Conservation (phyloP, 1,284 basidiomycete species). For the Cutaneotrichosporon sp. region DNA sequence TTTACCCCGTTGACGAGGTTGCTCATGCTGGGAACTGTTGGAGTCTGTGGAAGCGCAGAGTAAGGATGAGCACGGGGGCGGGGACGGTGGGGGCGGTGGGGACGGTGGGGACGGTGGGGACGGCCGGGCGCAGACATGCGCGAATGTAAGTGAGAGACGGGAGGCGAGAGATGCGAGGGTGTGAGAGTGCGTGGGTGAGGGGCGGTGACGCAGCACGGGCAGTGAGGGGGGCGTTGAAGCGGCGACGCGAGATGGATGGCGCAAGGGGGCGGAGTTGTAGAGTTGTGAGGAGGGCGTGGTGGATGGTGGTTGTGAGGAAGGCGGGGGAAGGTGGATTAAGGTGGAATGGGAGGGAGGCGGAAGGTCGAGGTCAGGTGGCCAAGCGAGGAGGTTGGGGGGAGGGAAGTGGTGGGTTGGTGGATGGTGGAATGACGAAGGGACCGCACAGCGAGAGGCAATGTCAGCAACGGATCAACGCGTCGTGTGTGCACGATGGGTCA, state of each 20-base stretch:
- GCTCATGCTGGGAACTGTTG: constrained; percentile 16
- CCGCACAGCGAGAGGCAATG: background rate
- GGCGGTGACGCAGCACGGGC: background rate
- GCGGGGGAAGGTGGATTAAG: background rate
- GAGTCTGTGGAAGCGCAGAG: background rate
- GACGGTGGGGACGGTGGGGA: background rate
- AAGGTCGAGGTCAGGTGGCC: constrained; percentile 7
- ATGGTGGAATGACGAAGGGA: background rate
- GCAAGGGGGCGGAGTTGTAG: background rate
- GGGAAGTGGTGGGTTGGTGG: background rate
- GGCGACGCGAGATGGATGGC: background rate
- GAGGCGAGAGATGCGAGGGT: background rate
- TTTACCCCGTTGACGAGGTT: constrained; percentile 78
- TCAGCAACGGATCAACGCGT: constrained; percentile 4
- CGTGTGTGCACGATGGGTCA: background rate
- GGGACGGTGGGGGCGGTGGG: background rate
- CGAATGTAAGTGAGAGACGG: background rate
- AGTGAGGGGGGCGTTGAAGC: background rate
- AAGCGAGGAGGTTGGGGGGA: background rate
- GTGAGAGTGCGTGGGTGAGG: background rate
- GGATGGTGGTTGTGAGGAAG: background rate
- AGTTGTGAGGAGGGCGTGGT: background rate
- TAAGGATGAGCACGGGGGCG: background rate
- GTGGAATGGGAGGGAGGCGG: background rate
- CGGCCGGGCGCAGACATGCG: background rate